Conservation (phyloP, 768 basidiomycete genomes). For the Suillus bovinus region DNA sequence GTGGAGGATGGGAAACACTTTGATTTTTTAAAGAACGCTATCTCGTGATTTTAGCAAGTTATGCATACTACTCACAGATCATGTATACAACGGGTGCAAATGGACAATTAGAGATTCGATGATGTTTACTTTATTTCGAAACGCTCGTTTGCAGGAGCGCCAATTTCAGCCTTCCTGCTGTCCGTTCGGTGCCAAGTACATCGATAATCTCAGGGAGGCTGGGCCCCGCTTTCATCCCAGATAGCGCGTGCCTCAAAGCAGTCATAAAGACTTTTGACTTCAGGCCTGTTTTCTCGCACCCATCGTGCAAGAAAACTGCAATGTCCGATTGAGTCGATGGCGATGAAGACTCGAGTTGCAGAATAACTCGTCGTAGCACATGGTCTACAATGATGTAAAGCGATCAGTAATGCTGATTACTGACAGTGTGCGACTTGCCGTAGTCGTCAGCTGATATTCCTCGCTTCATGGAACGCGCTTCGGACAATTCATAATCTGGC, state of each 20-base stretch:
- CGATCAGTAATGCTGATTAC: conserved; percentile 4
- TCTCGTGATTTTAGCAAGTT: neutral
- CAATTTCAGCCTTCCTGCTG: conserved; percentile 19
- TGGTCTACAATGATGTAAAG: conserved; percentile 7
- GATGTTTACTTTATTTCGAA: neutral
- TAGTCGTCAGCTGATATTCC: conserved; percentile 43
- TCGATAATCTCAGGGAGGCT: conserved; percentile 41
- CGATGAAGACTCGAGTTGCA: conserved; percentile 3
- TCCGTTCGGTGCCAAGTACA: conserved; percentile 36
- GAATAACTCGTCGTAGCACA: conserved; percentile 3
- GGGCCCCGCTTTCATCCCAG: conserved; percentile 68
- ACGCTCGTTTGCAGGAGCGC: neutral
- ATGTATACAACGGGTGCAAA: neutral
- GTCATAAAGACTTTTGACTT: conserved; percentile 65
- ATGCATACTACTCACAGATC: conserved; percentile 1
- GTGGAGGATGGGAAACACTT: conserved; percentile 92
- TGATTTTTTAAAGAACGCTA: conserved; percentile 27
- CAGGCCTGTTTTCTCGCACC: conserved; percentile 39
- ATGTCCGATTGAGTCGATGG: conserved; percentile 26
- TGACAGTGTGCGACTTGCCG: conserved; percentile 36
- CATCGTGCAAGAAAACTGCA: conserved; percentile 42
- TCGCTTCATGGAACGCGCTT: conserved; percentile 55
- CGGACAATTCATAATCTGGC: conserved; percentile 56
- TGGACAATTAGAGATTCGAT: neutral
- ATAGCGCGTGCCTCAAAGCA: conserved; percentile 73